Base-by-base conservation (phyloP, 441 rosid genomes). In the Hypseocharis bilobata region DNA sequence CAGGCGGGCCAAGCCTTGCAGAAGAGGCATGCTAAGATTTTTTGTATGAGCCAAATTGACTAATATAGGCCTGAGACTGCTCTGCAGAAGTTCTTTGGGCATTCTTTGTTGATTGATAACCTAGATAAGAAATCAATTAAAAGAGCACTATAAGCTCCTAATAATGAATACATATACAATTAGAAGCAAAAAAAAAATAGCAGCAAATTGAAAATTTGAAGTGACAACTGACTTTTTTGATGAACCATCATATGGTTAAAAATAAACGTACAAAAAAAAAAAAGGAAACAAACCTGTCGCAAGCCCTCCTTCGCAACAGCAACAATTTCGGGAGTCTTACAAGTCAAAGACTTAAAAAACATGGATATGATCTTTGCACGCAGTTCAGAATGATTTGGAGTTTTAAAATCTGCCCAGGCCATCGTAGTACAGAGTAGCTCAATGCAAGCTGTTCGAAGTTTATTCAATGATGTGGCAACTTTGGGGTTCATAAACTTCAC, bases 71-170 rank as follows among this genome's bases (percentile, higher is more conserved):
- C 96, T 84, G 62, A 91, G 96, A 79, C 99, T 91, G 82, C 89
- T 91, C 85, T 91, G 98, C 62, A 94, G 84, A 84, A 94, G 96
- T 71, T 94, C 99, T 77, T 91, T 94, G 45, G 99, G 99, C 96
- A 94, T 88, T 74, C 91, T 83, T 76, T 88, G 94, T 79, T 94
- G 99, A 85, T 81, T 89, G 68, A 89, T 91, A 66, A 91, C 99
- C 99, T 94, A 76, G 66, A 71, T 5, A 69, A 66, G 72, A 74
- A 23, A 32, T 13, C 40, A 52, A 56, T 14, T 23, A 57, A 30
- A n/a, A 2, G 47, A 27, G 1, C 4, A 55, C 10, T 47, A 61
- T 23, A 40, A 68, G 32, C 47, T 68, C 19, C 54, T 4, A 26
- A 45, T 52, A 22, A 34, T 42, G 47, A 61, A 45, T 28, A 6